Evolutionary conservation across 1,284 basidiomycete genomes (phyloP).

Genomic region (Naganishia albida): DNA sequence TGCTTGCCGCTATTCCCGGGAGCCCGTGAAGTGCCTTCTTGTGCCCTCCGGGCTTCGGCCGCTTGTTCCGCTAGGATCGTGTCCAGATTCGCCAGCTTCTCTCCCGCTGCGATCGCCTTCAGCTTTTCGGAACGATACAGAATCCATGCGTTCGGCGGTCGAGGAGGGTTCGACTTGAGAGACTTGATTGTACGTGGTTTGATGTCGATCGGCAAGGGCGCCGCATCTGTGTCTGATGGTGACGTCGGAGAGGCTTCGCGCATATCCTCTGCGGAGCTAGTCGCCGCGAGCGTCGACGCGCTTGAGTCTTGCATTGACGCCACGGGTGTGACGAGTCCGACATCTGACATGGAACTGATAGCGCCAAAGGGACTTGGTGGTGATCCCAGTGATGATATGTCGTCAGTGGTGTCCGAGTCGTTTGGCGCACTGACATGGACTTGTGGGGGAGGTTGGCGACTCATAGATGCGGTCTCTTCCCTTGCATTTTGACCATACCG

Average conservation of each 20-base stretch:
- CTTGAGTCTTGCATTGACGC: background rate
- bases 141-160: conserved; percentile 90
- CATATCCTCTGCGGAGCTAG: conserved; percentile 3
- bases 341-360: conserved; percentile 4
- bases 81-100: conserved; percentile 30
- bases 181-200: background rate
- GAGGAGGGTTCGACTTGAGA: conserved; percentile 53
- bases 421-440: too few relatives aligned
- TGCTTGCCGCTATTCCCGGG: background rate
- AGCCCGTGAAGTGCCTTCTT: background rate
- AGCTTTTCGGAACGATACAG: conserved; percentile 74
- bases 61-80: conserved; percentile 19
- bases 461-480: too few relatives aligned
- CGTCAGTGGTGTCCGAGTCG: too few relatives aligned
- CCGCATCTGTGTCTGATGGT: background rate
- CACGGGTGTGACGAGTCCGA: background rate
- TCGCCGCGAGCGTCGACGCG: background rate
- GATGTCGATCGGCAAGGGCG: background rate
- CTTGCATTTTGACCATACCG: too few relatives aligned
- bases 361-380: background rate
- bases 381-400: too few relatives aligned
- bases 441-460: too few relatives aligned
- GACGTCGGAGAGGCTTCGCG: conserved; percentile 13
- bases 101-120: conserved; percentile 43
- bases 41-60: background rate